Evolutionary conservation across 2,329 filamentous ascomycete genomes (phyloP).

Genomic region (Fusarium compactum): DNA sequence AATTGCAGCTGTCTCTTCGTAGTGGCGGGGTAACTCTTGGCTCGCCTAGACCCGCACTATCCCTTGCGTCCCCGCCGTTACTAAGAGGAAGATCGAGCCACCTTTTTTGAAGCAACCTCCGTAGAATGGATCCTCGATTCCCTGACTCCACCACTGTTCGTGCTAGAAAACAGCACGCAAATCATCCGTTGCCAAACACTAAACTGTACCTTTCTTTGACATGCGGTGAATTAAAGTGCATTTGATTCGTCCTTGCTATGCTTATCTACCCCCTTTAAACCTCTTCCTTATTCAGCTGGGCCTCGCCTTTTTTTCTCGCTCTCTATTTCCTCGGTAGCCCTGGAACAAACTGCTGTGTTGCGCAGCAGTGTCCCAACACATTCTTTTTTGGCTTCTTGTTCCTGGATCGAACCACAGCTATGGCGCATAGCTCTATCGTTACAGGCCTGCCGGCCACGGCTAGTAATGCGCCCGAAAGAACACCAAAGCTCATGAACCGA

Average conservation of each 20-base stretch:
- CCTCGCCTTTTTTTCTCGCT: background rate
- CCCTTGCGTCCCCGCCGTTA: slow-evolving; percentile 7
- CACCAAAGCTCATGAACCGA: slow-evolving; percentile 55
- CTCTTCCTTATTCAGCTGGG: background rate
- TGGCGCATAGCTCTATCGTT: slow-evolving; percentile 31
- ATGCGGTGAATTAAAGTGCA: slow-evolving; percentile 44
- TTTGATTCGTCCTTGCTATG: slow-evolving; percentile 20
- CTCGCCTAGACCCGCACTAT: background rate
- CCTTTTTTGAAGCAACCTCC: slow-evolving; percentile 8
- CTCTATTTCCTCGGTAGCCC: background rate
- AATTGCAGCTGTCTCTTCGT: background rate
- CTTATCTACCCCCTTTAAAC: slow-evolving; percentile 5
- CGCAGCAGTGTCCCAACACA: slow-evolving; percentile 6
- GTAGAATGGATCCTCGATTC: slow-evolving; percentile 3
- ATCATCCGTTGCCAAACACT: background rate
- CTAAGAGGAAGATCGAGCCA: slow-evolving; percentile 30
- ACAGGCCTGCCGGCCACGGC: slow-evolving; percentile 40
- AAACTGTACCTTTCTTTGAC: slow-evolving; percentile 12
- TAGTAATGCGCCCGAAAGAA: slow-evolving; percentile 32
- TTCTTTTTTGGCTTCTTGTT: slow-evolving; percentile 8
- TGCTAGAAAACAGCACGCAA: slow-evolving; percentile 23
- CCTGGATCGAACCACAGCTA: slow-evolving; percentile 2
- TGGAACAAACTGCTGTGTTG: slow-evolving; percentile 1
- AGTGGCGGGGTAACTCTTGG: slow-evolving; percentile 26
- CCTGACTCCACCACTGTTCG: slow-evolving; percentile 21